Base-by-base conservation (phyloP, 495 filamentous ascomycete genomes). In the Aspergillus baeticus region DNA sequence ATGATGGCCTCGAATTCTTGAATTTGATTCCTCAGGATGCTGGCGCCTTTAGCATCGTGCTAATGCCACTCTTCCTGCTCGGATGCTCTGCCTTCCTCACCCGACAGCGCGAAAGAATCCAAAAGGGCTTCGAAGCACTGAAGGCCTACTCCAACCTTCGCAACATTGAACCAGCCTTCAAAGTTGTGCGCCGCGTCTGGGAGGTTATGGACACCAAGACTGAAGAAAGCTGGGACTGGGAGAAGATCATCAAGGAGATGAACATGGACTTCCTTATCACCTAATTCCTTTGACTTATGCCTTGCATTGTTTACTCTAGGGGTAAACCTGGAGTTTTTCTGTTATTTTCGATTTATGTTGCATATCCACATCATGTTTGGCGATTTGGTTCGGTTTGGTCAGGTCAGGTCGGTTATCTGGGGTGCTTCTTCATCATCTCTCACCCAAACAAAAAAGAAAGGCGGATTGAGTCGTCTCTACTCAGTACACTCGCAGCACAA, bases 201-300 rank as follows among this genome's bases (percentile, higher is more conserved):
- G 77, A 83, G 43, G 74, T 90, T 33, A 96, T 96, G 91, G 88
- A 89, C 57, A 75, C 64, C 5, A 86, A 84, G 13, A 81, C 86
- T 23, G 90, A 91, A 71, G 75, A 81, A 33, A 85, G 82, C 46
- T 96, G 92, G 92, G 92, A 96, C 69, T 96, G 91, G 92, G 90
- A 95, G 65, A 83, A 80, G 41, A 87, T 96, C 50, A 90, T 92
- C 38, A 76, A 80, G 34, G 71, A 81, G 20, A 85, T 91, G 79
- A 87, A 85, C 18, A 85, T 90, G 73, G 90, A 96, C 70, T 95
- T 96, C 69, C 75, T 94, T 42, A 84, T 87, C 57, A 88, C 87
- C 59, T 90, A 41, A 57, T 54, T 56, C 51, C 6, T 56, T 37
- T 45, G 49, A 51, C 57, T 48, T 63, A n/a, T n/a, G n/a, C n/a